These are phyloP conservation scores for Trichocladium uniseriatum DNA, from an alignment of 495 filamentous ascomycete species.

Conservation along the genomic window DNA sequence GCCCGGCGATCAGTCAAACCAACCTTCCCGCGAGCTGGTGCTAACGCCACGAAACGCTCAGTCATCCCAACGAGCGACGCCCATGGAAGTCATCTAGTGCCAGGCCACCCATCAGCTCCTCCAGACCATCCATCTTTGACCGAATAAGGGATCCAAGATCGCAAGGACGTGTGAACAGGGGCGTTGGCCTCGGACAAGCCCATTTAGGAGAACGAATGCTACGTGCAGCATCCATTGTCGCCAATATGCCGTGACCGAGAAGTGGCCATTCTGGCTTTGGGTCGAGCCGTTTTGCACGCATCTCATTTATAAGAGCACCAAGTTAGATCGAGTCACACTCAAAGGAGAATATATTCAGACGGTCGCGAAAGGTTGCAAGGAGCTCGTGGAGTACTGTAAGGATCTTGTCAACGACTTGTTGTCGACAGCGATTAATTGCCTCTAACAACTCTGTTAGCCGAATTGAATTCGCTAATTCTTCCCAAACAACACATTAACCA, in stretches of 20 bases:
- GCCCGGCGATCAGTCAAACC: no score
- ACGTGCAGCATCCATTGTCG: background rate
- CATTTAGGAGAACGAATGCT: background rate
- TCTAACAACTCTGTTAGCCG: background rate
- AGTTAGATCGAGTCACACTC: slow-evolving; percentile 8
- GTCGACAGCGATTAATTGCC: slow-evolving; percentile 1
- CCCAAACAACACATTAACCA: background rate
- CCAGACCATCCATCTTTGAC: background rate
- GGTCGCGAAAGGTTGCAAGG: background rate
- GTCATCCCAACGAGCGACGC: background rate
- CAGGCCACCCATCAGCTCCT: background rate
- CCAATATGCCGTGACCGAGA: background rate
- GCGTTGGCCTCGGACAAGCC: background rate
- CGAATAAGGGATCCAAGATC: background rate
- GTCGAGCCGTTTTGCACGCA: background rate
- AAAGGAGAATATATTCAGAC: slow-evolving; percentile 5
- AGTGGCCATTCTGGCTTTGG: background rate
- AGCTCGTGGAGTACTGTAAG: background rate
- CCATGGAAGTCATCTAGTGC: background rate
- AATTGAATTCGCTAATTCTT: background rate
- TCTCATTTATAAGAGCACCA: slow-evolving; percentile 6
- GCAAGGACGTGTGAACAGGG: background rate
- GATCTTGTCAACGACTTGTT: background rate
- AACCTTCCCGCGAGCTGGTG: no score
- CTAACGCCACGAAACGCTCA: background rate